Evolutionary conservation across 1,284 basidiomycete species (phyloP).

Genomic region (Rugosomyces carneus): DNA sequence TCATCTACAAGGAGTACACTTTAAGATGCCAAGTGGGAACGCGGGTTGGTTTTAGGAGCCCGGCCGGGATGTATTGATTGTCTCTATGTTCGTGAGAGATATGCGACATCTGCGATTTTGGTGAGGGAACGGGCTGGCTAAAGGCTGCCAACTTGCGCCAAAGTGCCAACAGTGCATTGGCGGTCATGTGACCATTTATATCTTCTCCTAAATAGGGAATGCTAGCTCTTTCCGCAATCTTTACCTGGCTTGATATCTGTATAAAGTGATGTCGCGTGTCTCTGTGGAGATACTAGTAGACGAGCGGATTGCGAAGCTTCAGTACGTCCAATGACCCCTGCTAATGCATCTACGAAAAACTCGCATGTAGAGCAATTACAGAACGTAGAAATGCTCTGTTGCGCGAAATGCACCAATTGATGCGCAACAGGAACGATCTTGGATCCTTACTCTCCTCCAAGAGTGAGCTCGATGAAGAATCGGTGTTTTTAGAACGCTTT

Average conservation of each 20-base stretch:
- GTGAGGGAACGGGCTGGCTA: no score
- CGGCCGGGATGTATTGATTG: no score
- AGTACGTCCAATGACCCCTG: constrained; percentile 11
- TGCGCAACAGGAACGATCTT: constrained; percentile 42
- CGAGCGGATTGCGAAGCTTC: constrained; percentile 19
- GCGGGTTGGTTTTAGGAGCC: no score
- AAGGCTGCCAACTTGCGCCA: no score
- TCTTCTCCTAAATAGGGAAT: constrained; percentile 14
- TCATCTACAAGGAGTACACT: no score
- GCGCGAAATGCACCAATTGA: constrained; percentile 60
- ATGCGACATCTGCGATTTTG: no score
- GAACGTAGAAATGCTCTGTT: constrained; percentile 60
- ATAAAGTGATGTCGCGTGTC: constrained; percentile 10
- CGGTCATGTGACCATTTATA: constrained; percentile 5
- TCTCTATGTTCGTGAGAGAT: no score
- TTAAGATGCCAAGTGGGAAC: no score
- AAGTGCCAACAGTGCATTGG: neutral
- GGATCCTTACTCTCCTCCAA: constrained; percentile 33
- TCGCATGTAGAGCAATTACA: constrained; percentile 44
- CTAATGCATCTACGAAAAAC: neutral
- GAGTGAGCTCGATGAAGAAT: constrained; percentile 36
- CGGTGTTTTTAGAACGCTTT: constrained; percentile 49
- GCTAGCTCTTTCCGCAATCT: neutral
- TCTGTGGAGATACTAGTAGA: constrained; percentile 17
- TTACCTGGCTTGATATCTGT: neutral